These are phyloP conservation scores for Penicillium vulpinum DNA, from an alignment of 2,329 filamentous ascomycete species.

Conservation along the genomic window DNA sequence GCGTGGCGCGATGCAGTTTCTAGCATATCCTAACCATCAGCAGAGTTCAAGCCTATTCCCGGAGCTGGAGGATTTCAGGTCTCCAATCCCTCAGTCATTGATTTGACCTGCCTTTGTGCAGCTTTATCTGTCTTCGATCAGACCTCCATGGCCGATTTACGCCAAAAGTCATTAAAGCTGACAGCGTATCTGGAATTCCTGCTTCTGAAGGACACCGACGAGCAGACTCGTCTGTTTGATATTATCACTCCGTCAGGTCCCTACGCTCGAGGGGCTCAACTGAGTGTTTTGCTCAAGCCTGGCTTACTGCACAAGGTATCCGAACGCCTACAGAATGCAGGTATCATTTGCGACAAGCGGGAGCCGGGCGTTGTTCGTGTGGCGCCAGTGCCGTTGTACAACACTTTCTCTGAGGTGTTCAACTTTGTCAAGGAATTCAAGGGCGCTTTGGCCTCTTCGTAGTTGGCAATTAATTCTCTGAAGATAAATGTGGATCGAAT, in stretches of 20 bases:
- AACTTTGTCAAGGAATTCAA: conserved; percentile 50
- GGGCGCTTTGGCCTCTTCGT: conserved; percentile 26
- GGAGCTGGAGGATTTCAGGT: conserved; percentile 80
- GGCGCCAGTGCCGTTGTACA: conserved; percentile 80
- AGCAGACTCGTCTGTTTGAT: conserved; percentile 49
- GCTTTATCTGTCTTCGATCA: conserved; percentile 71
- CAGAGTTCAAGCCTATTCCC: conserved; percentile 69
- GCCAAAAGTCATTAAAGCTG: conserved; percentile 68
- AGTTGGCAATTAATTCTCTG: background rate
- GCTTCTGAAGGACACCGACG: conserved; percentile 47
- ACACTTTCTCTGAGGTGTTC: conserved; percentile 71
- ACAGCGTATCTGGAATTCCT: conserved; percentile 75
- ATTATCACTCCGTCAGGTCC: conserved; percentile 70
- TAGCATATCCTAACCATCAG: conserved; percentile 5
- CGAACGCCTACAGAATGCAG: conserved; percentile 63
- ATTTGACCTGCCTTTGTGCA: conserved; percentile 70
- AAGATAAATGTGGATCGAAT: background rate
- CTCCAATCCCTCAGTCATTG: conserved; percentile 75
- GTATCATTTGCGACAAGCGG: conserved; percentile 77
- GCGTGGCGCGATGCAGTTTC: background rate
- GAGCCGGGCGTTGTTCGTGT: conserved; percentile 81
- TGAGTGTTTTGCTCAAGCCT: conserved; percentile 70
- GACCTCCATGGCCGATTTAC: conserved; percentile 66
- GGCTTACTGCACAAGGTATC: conserved; percentile 71
- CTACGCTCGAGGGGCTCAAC: conserved; percentile 69